Base-by-base conservation (phyloP, 331 rosid species). In the Saraca asoca region DNA sequence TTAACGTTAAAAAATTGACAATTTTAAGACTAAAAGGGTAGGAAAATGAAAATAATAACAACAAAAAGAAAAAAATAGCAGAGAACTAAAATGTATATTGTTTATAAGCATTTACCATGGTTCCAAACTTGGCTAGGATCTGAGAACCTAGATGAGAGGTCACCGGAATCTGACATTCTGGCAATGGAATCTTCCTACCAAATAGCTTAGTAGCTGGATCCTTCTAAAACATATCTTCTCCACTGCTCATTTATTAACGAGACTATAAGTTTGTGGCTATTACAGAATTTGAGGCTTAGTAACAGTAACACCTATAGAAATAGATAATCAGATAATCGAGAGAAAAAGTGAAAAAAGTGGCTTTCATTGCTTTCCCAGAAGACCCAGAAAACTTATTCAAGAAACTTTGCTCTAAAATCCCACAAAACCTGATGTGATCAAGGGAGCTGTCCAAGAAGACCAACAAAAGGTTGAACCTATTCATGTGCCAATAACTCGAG, bases 191-290 rank as follows among this genome's bases (percentile, higher is more conserved):
- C 63, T 80, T 86, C 68, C 73, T 71, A 0, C 96, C 96, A 57
- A 86, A 89, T 71, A 89, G 96, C 81, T 66, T 89, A 29, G 86
- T 69, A 56, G 75, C 81, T 24, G 69, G 80, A 85, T 81, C 85
- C 66, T 62, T 72, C 62, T 33, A 49, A 55, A 37, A 33, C 82
- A 78, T 75, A 35, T 54, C 57, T 35, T 55, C 71, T 38, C 18
- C 66, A 69, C 43, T 2, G 54, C 56, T 75, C 67, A 75, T 74
- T 9, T 50, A 17, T 60, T 15, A 11, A 13, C 2, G 43, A 39
- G 8, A 46, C 9, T 19, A 34, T 7, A 35, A 45, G 9, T 61
- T 34, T 50, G 58, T 7, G 1, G 1, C 3, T 52, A 15, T 1
- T 10, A 45, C 49, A 70, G 48, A 59, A 43, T 61, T 24, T 59